phyloP scores from a whole-genome alignment of 495 filamentous ascomycete genomes.

The Neurospora sp. region DNA sequence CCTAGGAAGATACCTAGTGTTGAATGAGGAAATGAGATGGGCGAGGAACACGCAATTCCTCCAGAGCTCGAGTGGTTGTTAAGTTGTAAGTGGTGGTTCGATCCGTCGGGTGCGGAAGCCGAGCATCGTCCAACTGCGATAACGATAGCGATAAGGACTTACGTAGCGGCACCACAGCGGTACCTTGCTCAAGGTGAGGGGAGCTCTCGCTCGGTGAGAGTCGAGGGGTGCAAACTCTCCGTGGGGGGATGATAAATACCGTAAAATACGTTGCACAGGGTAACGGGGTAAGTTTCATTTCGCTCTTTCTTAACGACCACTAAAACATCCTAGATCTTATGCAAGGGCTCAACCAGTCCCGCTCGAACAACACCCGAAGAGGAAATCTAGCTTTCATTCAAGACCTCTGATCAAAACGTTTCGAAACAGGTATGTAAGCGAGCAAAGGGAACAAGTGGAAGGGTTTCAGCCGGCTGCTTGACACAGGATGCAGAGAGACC shows the following conservation, averaged over 20 bases:
- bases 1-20: neutral
- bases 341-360: neutral
- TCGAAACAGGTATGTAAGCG: neutral
- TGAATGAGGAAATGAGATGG: neutral
- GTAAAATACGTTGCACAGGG: neutral
- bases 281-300: neutral
- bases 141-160: neutral
- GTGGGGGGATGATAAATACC: too few relatives aligned
- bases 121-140: constrained; percentile 4
- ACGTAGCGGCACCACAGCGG: neutral
- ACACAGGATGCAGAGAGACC: neutral
- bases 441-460: neutral
- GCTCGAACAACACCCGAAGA: neutral
- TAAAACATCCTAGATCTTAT: neutral
- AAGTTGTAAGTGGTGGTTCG: constrained; percentile 5
- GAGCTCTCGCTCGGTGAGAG: neutral
- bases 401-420: neutral
- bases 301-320: neutral
- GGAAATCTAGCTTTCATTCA: neutral
- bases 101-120: constrained; percentile 1
- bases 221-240: neutral
- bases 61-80: neutral
- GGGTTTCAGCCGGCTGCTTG: neutral
- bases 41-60: constrained; percentile 2
- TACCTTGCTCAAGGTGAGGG: neutral